Conservation (phyloP, 768 basidiomycete genomes). For the Boletus bicolor region DNA sequence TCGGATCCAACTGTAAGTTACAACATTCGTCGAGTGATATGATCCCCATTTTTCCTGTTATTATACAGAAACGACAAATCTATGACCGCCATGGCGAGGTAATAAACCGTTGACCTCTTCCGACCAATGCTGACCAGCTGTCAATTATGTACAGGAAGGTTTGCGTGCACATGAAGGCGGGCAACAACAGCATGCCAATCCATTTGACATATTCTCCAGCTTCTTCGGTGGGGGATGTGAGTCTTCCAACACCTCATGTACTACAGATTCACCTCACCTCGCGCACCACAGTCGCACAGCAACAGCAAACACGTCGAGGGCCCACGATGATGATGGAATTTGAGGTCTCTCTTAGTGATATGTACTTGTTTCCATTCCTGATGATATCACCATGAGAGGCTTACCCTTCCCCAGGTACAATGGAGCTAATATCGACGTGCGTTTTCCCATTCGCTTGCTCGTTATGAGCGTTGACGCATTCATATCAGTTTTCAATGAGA, state of each 20-base stretch:
- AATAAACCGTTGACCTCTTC: not conserved
- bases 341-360: slow-evolving; percentile 82
- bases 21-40: not conserved
- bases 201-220: slow-evolving; percentile 90
- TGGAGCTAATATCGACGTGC: slow-evolving; percentile 80
- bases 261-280: not conserved
- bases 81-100: slow-evolving; percentile 95
- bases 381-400: not conserved
- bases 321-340: slow-evolving; percentile 77
- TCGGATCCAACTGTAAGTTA: slow-evolving; percentile 72
- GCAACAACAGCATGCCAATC: slow-evolving; percentile 71
- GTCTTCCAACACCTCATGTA: slow-evolving; percentile 25
- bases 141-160: slow-evolving; percentile 59
- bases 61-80: slow-evolving; percentile 76
- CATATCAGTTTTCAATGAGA: slow-evolving; percentile 78
- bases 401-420: slow-evolving; percentile 54
- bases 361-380: slow-evolving; percentile 43
- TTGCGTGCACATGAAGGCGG: slow-evolving; percentile 88
- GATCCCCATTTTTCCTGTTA: not conserved
- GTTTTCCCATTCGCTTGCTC: slow-evolving; percentile 16
- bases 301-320: slow-evolving; percentile 70
- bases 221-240: slow-evolving; percentile 86
- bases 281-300: slow-evolving; percentile 20
- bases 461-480: slow-evolving; percentile 2
- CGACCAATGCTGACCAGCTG: slow-evolving; percentile 3